Percentiles rank a stretch among this genome's conserved stretches.
Conservation (phyloP, 2,329 filamentous ascomycete species). For the Aspergillus tubingensis region DNA sequence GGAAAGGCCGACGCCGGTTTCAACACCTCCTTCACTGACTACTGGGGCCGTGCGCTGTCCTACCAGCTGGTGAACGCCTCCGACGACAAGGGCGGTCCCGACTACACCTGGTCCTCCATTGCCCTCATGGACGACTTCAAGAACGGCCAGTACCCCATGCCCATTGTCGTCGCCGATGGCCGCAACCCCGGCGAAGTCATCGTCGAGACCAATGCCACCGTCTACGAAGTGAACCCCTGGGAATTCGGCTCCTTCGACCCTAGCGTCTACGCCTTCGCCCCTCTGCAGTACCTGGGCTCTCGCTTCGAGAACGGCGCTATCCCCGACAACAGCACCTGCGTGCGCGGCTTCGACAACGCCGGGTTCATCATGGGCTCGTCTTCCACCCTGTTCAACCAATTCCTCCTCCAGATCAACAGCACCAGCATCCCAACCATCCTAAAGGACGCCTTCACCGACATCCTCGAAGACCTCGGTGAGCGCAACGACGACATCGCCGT, state of each 20-base stretch:
- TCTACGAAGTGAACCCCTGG: slow-evolving; percentile 77
- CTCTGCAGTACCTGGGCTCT: slow-evolving; percentile 70
- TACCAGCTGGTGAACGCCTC: slow-evolving; percentile 80
- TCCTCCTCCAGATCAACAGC: slow-evolving; percentile 66
- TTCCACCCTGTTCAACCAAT: slow-evolving; percentile 79
- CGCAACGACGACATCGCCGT: slow-evolving; percentile 72
- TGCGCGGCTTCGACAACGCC: slow-evolving; percentile 78
- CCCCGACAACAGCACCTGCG: slow-evolving; percentile 59
- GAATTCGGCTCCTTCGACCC: slow-evolving; percentile 79
- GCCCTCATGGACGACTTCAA: slow-evolving; percentile 63
- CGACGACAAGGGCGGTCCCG: slow-evolving; percentile 64
- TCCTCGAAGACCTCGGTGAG: slow-evolving; percentile 59
- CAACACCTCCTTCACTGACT: slow-evolving; percentile 75
- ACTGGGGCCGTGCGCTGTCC: slow-evolving; percentile 81
- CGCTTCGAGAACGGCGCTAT: slow-evolving; percentile 67
- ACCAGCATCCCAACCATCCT: slow-evolving; percentile 54
- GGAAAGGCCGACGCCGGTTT: slow-evolving; percentile 66
- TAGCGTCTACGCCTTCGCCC: slow-evolving; percentile 69
- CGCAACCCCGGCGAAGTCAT: slow-evolving; percentile 63
- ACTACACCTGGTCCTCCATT: slow-evolving; percentile 82
- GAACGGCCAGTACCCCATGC: slow-evolving; percentile 67
- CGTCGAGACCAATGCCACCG: slow-evolving; percentile 70
- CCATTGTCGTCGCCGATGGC: slow-evolving; percentile 70
- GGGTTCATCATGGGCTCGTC: slow-evolving; percentile 86
- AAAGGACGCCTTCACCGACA: slow-evolving; percentile 50